Conservation (phyloP, 805 yeast genomes). For the Saccharomycopsis amapae region DNA sequence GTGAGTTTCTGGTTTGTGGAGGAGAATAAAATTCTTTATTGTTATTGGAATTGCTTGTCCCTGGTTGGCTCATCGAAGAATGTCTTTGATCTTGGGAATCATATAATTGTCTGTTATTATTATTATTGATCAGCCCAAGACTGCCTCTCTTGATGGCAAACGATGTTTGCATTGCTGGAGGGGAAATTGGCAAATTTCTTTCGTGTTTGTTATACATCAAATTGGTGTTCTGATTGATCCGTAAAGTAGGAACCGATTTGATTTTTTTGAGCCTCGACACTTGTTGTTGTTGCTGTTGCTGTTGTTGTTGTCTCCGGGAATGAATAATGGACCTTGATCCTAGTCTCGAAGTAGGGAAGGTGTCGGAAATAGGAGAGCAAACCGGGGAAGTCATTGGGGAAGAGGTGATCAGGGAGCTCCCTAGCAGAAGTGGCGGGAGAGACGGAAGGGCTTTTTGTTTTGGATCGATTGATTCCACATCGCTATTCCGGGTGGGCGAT, state of each 20-base stretch:
- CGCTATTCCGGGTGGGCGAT: no score
- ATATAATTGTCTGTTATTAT: not conserved
- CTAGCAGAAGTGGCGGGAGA: no score
- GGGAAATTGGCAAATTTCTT: conserved; percentile 2
- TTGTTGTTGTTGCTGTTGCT: no score
- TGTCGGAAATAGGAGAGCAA: no score
- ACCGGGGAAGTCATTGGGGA: no score
- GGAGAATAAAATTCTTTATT: not conserved
- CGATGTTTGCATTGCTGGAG: conserved; percentile 2
- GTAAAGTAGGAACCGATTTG: conserved; percentile 12
- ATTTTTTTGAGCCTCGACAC: conserved; percentile 13
- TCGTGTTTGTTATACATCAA: not conserved
- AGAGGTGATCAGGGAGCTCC: no score
- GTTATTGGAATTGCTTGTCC: not conserved
- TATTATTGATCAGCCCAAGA: not conserved
- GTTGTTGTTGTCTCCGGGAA: no score
- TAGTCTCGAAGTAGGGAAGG: no score
- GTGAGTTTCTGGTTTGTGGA: not conserved
- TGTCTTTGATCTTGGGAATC: not conserved
- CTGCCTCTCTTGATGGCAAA: conserved; percentile 1
- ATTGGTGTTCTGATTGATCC: conserved; percentile 3
- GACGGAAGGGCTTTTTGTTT: no score
- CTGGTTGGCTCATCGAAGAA: not conserved
- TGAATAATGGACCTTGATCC: no score
- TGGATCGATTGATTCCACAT: no score